phyloP scores from a whole-genome alignment of 2,329 filamentous ascomycete genomes.

The Aspergillus ochraceoroseus region DNA sequence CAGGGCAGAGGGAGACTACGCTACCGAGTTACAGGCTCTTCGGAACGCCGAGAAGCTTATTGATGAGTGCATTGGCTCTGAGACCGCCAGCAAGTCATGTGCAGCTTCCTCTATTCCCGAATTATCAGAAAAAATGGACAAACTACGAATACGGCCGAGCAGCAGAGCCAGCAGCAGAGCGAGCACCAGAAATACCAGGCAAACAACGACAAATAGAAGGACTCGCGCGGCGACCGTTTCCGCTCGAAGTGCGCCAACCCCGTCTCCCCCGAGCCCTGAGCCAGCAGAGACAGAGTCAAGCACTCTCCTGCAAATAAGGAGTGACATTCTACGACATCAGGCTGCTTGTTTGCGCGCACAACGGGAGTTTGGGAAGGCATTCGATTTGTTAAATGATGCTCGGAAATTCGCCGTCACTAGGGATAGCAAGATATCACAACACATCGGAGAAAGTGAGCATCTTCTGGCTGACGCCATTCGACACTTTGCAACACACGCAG shows the following conservation, averaged over 20 bases:
- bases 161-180: slow-evolving; percentile 25
- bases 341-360: slow-evolving; percentile 46
- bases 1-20: slow-evolving; percentile 45
- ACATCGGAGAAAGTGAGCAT: slow-evolving; percentile 37
- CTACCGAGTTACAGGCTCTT: slow-evolving; percentile 49
- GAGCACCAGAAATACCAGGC: slow-evolving; percentile 24
- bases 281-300: slow-evolving; percentile 33
- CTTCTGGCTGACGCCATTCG: slow-evolving; percentile 39
- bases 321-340: slow-evolving; percentile 49
- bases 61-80: slow-evolving; percentile 36
- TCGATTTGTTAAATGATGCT: slow-evolving; percentile 47
- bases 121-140: slow-evolving; percentile 43
- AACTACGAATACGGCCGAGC: slow-evolving; percentile 35
- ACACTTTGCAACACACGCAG: slow-evolving; percentile 67
- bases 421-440: slow-evolving; percentile 59
- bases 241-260: slow-evolving; percentile 22
- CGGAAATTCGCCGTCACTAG: slow-evolving; percentile 36
- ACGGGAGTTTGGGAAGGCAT: slow-evolving; percentile 55
- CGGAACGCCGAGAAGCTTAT: slow-evolving; percentile 47
- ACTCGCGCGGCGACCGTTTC: slow-evolving; percentile 31
- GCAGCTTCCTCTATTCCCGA: slow-evolving; percentile 30
- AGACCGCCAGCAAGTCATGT: slow-evolving; percentile 27
- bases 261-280: slow-evolving; percentile 15
- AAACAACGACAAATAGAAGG: slow-evolving; percentile 25
- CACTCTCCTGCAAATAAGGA: slow-evolving; percentile 43